Conservation (phyloP, 2,329 filamentous ascomycete species). For the Emmonsia crescens region DNA sequence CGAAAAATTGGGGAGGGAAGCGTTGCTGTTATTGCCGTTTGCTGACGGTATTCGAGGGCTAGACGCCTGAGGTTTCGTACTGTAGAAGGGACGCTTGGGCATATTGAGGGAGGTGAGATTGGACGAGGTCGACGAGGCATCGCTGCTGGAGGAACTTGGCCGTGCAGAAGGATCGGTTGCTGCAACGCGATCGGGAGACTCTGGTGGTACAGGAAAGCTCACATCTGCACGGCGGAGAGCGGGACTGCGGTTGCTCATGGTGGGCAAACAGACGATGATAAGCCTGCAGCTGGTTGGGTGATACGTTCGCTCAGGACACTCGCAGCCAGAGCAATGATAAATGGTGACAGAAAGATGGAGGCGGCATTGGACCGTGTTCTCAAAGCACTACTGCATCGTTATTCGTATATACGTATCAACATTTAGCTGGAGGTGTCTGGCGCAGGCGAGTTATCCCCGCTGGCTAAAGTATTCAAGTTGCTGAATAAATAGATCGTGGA, state of each 20-base stretch:
- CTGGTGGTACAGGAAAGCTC: conserved; percentile 13
- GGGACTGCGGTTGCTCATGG: conserved; percentile 6
- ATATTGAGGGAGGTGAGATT: conserved; percentile 35
- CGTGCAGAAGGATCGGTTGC: conserved; percentile 23
- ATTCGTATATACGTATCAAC: neutral
- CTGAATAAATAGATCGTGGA: neutral
- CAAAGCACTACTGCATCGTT: neutral
- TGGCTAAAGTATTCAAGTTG: neutral
- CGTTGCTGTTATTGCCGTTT: conserved; percentile 24
- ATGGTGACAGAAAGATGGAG: neutral
- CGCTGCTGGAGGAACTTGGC: conserved; percentile 36
- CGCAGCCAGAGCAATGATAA: conserved; percentile 1
- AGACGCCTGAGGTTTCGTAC: conserved; percentile 19
- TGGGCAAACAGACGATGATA: neutral
- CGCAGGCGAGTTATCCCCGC: neutral
- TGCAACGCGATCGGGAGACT: conserved; percentile 10
- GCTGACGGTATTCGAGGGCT: conserved; percentile 21
- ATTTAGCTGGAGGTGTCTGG: neutral
- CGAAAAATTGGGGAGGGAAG: conserved; percentile 24
- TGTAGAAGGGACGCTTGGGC: conserved; percentile 29
- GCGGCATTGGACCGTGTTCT: neutral
- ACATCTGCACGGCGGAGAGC: conserved; percentile 12
- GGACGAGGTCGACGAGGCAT: conserved; percentile 36
- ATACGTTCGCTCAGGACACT: neutral
- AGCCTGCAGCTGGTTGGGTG: neutral